A percentile compares a stretch with the other conserved stretches of the same genome.
These are phyloP conservation scores for Trichoderma cornu-damae DNA, from an alignment of 2,329 filamentous ascomycete species.

Conservation along the genomic window DNA sequence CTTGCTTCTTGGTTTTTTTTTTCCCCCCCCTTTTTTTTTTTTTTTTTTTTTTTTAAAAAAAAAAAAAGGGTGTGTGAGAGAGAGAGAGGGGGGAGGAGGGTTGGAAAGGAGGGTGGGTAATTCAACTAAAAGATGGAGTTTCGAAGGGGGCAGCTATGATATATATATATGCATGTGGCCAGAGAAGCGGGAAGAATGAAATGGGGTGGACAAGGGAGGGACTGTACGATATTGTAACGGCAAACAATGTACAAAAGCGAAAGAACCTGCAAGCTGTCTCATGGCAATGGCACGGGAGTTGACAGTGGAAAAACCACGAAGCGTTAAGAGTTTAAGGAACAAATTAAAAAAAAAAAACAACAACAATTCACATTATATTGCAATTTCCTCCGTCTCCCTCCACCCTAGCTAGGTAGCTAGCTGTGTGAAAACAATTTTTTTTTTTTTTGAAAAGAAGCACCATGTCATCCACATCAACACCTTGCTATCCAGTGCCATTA, in stretches of 20 bases:
- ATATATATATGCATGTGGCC: not conserved
- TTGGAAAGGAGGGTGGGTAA: not conserved
- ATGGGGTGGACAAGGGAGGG: not conserved
- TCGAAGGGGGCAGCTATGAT: not conserved
- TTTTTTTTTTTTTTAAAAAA: not conserved
- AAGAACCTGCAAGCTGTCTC: not conserved
- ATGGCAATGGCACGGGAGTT: not conserved
- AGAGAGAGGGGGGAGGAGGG: not conserved
- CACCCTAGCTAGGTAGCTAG: not conserved
- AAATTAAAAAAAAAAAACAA: not conserved
- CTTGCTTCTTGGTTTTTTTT: too few relatives aligned
- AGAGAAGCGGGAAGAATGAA: not conserved
- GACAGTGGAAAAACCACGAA: not conserved
- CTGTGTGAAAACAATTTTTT: too few relatives aligned
- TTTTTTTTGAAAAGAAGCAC: not conserved
- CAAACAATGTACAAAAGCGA: conserved; percentile 2
- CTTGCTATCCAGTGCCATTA: conserved; percentile 13
- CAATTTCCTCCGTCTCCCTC: not conserved
- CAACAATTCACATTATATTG: not conserved
- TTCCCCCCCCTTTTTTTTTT: not conserved
- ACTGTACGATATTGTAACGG: conserved; percentile 33
- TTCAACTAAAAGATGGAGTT: not conserved
- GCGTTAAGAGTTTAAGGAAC: too few relatives aligned
- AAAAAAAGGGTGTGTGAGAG: not conserved
- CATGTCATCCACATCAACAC: conserved; percentile 4